Percentiles rank a stretch among this genome's conserved stretches.
These are phyloP conservation scores for Neltuma alba DNA, from an alignment of 306 rosid species.

Conservation along the genomic window DNA sequence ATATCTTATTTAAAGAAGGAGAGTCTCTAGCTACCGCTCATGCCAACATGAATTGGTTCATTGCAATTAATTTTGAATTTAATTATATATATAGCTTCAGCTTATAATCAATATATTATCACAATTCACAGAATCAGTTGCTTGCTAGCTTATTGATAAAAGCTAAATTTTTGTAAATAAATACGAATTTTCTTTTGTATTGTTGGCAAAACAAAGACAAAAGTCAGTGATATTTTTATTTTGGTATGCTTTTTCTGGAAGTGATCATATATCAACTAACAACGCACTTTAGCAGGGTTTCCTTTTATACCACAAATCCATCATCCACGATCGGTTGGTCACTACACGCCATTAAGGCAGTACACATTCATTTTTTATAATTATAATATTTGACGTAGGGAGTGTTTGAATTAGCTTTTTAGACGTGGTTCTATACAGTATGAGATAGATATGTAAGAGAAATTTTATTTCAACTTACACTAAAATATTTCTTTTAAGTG, in stretches of 20 bases:
- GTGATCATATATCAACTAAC: not conserved
- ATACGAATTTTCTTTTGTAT: not conserved
- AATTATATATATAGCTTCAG: too few species aligned
- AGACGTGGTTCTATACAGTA: too few species aligned
- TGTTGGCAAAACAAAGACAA: not conserved
- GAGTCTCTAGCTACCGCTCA: too few species aligned
- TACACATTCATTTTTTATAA: not conserved
- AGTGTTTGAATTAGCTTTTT: too few species aligned
- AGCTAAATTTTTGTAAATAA: not conserved
- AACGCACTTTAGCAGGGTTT: not conserved
- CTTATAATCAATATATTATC: not conserved
- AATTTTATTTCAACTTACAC: too few species aligned
- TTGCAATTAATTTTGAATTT: too few species aligned
- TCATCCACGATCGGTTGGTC: not conserved
- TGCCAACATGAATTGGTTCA: too few species aligned
- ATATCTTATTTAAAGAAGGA: too few species aligned
- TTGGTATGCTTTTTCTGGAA: not conserved
- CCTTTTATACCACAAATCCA: not conserved
- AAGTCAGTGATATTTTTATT: not conserved
- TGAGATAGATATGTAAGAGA: too few species aligned
- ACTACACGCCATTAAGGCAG: not conserved
- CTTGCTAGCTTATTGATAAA: not conserved
- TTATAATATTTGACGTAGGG: not conserved
- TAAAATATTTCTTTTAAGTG: too few species aligned
- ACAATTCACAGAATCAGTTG: not conserved